Percentiles rank a stretch among this genome's conserved stretches.
Conservation (phyloP, 2,329 filamentous ascomycete genomes). For the Plenodomus biglobosus region DNA sequence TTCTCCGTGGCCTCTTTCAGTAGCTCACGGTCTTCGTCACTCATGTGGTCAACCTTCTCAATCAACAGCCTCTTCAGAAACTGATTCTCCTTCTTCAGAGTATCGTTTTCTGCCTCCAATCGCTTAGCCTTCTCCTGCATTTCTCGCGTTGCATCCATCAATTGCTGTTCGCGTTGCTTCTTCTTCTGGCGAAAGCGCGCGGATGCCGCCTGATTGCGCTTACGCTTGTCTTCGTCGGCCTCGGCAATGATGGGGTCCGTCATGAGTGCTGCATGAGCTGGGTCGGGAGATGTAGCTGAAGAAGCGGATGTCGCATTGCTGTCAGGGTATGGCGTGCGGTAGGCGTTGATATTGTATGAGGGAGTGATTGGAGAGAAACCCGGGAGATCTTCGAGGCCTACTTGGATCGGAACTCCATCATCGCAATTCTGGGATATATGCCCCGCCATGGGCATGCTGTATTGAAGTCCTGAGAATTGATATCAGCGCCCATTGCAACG, state of each 20-base stretch:
- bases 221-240: conserved; percentile 87
- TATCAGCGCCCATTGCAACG: conserved; percentile 24
- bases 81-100: conserved; percentile 47
- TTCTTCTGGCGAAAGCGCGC: conserved; percentile 93
- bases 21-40: conserved; percentile 34
- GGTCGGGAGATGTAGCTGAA: conserved; percentile 29
- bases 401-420: conserved; percentile 21
- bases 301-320: conserved; percentile 35
- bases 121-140: conserved; percentile 75
- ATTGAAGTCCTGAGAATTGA: conserved; percentile 28
- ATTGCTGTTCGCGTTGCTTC: conserved; percentile 88
- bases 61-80: conserved; percentile 41
- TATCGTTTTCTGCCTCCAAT: conserved; percentile 59
- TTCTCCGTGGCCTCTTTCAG: conserved; percentile 30
- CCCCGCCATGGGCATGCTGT: conserved; percentile 34
- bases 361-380: conserved; percentile 33
- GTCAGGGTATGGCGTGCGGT: conserved; percentile 37
- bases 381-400: conserved; percentile 33
- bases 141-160: conserved; percentile 60
- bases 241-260: conserved; percentile 31
- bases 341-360: conserved; percentile 26
- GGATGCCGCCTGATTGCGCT: conserved; percentile 84
- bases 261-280: conserved; percentile 15
- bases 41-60: conserved; percentile 46
- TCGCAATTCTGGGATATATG: conserved; percentile 30